Conservation (phyloP, 1,284 basidiomycete species). For the Cryptococcus neoformans region DNA sequence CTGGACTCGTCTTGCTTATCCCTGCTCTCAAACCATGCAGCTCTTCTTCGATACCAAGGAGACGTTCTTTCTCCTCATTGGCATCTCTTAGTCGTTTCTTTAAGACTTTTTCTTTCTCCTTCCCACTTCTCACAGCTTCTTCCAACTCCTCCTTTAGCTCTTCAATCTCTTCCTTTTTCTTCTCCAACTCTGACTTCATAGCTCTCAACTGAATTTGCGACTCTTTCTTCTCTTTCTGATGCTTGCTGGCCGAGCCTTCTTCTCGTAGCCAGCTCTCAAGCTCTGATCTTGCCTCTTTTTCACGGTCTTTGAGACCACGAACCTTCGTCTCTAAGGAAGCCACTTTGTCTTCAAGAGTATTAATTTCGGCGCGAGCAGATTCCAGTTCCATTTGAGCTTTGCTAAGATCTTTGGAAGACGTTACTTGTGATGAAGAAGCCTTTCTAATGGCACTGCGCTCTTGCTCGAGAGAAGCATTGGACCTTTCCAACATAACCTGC, state of each 20-base stretch:
- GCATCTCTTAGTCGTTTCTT: conserved; percentile 23
- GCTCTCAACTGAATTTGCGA: conserved; percentile 26
- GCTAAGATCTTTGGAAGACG: conserved; percentile 7
- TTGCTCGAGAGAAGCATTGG: conserved; percentile 29
- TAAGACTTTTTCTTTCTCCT: conserved; percentile 29
- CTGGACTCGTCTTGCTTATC: conserved; percentile 7
- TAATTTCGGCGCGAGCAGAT: conserved; percentile 15
- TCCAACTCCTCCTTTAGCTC: conserved; percentile 34
- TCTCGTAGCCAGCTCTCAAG: conserved; percentile 27
- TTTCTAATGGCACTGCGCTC: conserved; percentile 23
- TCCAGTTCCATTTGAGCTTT: conserved; percentile 8
- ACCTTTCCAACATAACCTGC: no score
- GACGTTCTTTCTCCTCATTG: conserved; percentile 21
- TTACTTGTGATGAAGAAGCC: conserved; percentile 7
- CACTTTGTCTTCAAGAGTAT: conserved; percentile 21
- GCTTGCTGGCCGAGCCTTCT: conserved; percentile 19
- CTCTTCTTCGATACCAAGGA: conserved; percentile 34
- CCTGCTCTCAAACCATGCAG: conserved; percentile 22
- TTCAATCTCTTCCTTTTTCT: conserved; percentile 22
- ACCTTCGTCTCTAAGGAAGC: conserved; percentile 23
- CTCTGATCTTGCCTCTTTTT: conserved; percentile 26
- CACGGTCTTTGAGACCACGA: conserved; percentile 22
- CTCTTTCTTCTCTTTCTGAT: conserved; percentile 27
- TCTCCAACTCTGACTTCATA: conserved; percentile 25
- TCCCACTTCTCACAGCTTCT: background rate